Evolutionary conservation across 108 stramenopile species (phyloP).

Genomic region (Fistulifera pelliculosa): DNA sequence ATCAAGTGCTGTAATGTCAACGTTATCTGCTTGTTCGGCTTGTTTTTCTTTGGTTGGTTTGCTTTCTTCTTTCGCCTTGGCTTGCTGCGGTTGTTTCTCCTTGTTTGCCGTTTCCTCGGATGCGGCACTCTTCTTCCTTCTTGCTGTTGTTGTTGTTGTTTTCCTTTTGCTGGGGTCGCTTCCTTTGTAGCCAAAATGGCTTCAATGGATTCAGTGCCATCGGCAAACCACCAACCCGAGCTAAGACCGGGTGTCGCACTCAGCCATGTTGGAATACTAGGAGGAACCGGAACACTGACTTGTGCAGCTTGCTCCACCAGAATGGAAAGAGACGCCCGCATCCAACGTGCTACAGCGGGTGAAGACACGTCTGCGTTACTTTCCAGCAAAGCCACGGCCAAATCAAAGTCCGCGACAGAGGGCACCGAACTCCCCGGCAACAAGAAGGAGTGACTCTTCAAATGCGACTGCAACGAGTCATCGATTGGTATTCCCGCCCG

Average conservation of each 20-base stretch:
- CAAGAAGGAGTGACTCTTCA: slow-evolving; percentile 52
- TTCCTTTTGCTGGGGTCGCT: slow-evolving; percentile 5
- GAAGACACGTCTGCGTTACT: not conserved
- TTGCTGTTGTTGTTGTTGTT: slow-evolving; percentile 3
- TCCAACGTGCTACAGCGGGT: not conserved
- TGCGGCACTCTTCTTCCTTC: not conserved
- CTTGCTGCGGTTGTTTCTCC: not conserved
- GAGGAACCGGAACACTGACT: slow-evolving; percentile 11
- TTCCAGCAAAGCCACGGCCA: slow-evolving; percentile 40
- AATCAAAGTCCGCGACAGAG: slow-evolving; percentile 66
- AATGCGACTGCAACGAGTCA: slow-evolving; percentile 47
- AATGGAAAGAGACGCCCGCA: not conserved
- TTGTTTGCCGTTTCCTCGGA: not conserved
- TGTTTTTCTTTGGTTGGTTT: slow-evolving; percentile 4
- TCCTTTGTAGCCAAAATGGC: slow-evolving; percentile 8
- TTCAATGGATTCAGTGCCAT: slow-evolving; percentile 3
- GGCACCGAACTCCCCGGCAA: slow-evolving; percentile 28
- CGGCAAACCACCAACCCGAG: not conserved
- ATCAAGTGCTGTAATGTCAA: slow-evolving; percentile 72
- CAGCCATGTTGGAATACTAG: not conserved
- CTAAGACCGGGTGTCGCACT: not conserved
- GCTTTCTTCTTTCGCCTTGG: slow-evolving; percentile 2
- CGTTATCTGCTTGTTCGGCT: not conserved
- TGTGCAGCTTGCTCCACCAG: slow-evolving; percentile 17
- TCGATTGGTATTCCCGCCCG: slow-evolving; percentile 14